Conservation (phyloP, 2,329 filamentous ascomycete genomes). For the Phaeosphaeria sp. region DNA sequence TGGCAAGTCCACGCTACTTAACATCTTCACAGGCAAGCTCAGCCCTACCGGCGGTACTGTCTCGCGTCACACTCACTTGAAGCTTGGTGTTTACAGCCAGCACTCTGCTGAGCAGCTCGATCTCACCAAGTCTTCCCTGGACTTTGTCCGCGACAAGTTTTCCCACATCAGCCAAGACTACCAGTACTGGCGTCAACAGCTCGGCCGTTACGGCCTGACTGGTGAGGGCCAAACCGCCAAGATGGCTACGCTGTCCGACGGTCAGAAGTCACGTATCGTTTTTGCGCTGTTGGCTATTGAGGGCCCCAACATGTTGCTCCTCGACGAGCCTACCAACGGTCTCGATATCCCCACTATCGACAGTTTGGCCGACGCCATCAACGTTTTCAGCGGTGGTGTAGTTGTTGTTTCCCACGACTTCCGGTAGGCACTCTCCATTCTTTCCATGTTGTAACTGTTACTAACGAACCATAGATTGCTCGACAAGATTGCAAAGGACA, state of each 20-base stretch:
- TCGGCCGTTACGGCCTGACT: constrained; percentile 90
- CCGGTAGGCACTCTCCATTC: constrained; percentile 68
- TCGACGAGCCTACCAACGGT: constrained; percentile 99
- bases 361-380: constrained; percentile 95
- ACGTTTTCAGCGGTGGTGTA: constrained; percentile 93
- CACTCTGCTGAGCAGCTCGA: constrained; percentile 99
- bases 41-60: constrained; percentile 83
- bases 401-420: constrained; percentile 99
- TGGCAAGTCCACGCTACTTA: constrained; percentile 94
- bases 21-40: constrained; percentile 95
- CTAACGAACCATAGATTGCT: constrained; percentile 73
- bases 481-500: constrained; percentile 99
- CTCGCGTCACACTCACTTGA: constrained; percentile 94
- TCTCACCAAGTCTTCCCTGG: constrained; percentile 94
- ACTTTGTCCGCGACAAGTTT: constrained; percentile 98
- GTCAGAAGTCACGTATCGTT: constrained; percentile 97
- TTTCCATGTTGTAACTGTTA: background rate
- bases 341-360: constrained; percentile 99
- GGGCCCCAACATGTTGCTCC: constrained; percentile 92
- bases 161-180: constrained; percentile 88
- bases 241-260: constrained; percentile 97
- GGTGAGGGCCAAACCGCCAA: constrained; percentile 95
- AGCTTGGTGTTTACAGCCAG: constrained; percentile 97
- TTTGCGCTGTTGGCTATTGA: constrained; percentile 97
- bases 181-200: constrained; percentile 99